Conservation (phyloP, 75 land plant genomes). For the Chamaecyparis obtusa region DNA sequence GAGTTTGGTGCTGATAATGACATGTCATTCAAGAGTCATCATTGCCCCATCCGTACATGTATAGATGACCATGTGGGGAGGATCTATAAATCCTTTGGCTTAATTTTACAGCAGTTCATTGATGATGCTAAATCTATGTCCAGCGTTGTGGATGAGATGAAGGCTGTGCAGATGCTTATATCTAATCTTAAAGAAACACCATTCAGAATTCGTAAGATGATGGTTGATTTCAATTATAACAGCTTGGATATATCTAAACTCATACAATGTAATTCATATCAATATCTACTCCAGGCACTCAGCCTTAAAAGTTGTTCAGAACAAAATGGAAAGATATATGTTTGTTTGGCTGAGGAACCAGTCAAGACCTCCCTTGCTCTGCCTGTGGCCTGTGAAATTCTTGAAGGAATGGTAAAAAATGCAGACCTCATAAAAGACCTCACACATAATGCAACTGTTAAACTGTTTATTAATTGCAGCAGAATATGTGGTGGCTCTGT, state of each 20-base stretch:
- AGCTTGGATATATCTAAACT: slow-evolving; percentile 7
- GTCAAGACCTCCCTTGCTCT: slow-evolving; percentile 63
- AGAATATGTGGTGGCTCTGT: slow-evolving; percentile 64
- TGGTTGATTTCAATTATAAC: slow-evolving; percentile 19
- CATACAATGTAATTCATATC: slow-evolving; percentile 19
- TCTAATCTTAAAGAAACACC: slow-evolving; percentile 43
- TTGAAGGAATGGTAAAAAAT: slow-evolving; percentile 42
- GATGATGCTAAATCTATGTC: slow-evolving; percentile 18
- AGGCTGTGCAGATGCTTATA: slow-evolving; percentile 39
- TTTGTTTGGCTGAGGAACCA: slow-evolving; percentile 58
- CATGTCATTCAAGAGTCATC: slow-evolving; percentile 22
- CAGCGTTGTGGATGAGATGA: slow-evolving; percentile 29
- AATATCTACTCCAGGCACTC: slow-evolving; percentile 44
- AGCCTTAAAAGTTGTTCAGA: slow-evolving; percentile 28
- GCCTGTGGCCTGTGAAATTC: slow-evolving; percentile 60
- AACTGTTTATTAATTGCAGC: slow-evolving; percentile 34
- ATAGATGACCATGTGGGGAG: slow-evolving; percentile 70
- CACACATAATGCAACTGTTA: slow-evolving; percentile 18
- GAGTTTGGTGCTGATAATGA: slow-evolving; percentile 50
- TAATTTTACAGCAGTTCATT: slow-evolving; percentile 23
- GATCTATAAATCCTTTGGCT: slow-evolving; percentile 49
- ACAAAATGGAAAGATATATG: slow-evolving; percentile 22
- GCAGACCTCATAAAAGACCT: slow-evolving; percentile 16
- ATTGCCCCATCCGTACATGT: slow-evolving; percentile 62
- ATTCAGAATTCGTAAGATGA: slow-evolving; percentile 40